A percentile compares a stretch with the other conserved stretches of the same genome.
These are phyloP conservation scores for Citrus inodora DNA, from an alignment of 345 rosid genomes.

Conservation along the genomic window DNA sequence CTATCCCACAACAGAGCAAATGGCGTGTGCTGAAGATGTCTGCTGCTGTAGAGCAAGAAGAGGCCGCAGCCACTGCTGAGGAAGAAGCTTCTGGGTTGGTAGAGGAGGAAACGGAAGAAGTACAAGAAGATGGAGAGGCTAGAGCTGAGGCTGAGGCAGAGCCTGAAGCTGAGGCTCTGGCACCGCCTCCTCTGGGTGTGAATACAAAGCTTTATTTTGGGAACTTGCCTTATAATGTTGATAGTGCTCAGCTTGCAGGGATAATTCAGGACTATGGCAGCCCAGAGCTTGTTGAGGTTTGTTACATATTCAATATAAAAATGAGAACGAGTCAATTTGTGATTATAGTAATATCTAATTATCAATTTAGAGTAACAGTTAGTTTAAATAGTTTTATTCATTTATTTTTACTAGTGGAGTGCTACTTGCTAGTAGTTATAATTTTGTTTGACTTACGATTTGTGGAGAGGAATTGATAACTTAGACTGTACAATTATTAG, in stretches of 20 bases:
- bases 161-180: slow-evolving; percentile 18
- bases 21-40: slow-evolving; percentile 44
- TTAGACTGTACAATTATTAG: background rate
- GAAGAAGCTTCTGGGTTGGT: slow-evolving; percentile 20
- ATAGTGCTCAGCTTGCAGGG: slow-evolving; percentile 88
- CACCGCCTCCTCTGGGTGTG: background rate
- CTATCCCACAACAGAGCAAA: slow-evolving; percentile 6
- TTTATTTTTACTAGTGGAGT: too few species aligned
- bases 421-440: background rate
- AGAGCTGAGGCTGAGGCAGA: slow-evolving; percentile 11
- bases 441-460: background rate
- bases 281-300: slow-evolving; percentile 82
- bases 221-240: slow-evolving; percentile 84
- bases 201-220: slow-evolving; percentile 89
- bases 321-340: background rate
- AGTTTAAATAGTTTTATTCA: too few species aligned
- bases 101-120: slow-evolving; percentile 16
- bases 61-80: slow-evolving; percentile 25
- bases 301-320: background rate
- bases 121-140: slow-evolving; percentile 23
- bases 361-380: background rate
- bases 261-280: slow-evolving; percentile 72
- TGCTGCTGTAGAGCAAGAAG: slow-evolving; percentile 45
- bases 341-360: background rate
- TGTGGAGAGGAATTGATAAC: background rate